Evolutionary conservation across 2,329 filamentous ascomycete genomes (phyloP), one percentile per base, ranked within the genome.

Genomic region (Xylaria sp.): DNA sequence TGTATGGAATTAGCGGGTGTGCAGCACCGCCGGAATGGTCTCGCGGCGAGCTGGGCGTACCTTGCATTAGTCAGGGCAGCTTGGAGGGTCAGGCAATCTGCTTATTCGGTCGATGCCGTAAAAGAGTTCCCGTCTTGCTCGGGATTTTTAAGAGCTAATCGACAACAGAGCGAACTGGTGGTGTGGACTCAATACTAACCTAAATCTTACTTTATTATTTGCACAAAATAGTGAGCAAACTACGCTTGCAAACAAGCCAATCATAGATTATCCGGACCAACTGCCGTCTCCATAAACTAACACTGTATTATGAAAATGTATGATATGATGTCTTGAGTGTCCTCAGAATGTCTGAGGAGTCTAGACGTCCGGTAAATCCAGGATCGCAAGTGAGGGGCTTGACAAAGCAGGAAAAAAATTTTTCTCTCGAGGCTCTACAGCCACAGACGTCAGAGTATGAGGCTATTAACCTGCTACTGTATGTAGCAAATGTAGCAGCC

Each of bases 61-160:
- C 70, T 72, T 72, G 70, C 70, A 72, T 72, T 69, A 72, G 70
- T 54, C 42, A 54, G 35, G 25, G 25, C 60, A 50, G 25, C 44
- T 55, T 59, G 65, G 58, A 68, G 68, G 70, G 68, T 66, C 68
- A 66, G 65, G 62, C 62, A 69, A 53, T 35, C 3, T 64, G 60
- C 65, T 63, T 65, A 72, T 68, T 70, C 65, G 68, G 68, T 53
- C 35, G 51, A n/a, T 66, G 50, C 53, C 37, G n/a, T 53, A 37
- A 60, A 40, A 68, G 55, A 60, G 37, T 21, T 50, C 44, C 16
- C 16, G 25, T 61, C 35, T 58, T n/a, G 44, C 57, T 64, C 65
- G 64, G 64, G 42, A 50, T 50, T 35, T 63, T 47, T 60, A 9
- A 9, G 35, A 42, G 51, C 35, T 32, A 59, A 65, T 61, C 48